Base-by-base conservation (phyloP, 257 asterid genomes). In the Anisodus tanguticus region DNA sequence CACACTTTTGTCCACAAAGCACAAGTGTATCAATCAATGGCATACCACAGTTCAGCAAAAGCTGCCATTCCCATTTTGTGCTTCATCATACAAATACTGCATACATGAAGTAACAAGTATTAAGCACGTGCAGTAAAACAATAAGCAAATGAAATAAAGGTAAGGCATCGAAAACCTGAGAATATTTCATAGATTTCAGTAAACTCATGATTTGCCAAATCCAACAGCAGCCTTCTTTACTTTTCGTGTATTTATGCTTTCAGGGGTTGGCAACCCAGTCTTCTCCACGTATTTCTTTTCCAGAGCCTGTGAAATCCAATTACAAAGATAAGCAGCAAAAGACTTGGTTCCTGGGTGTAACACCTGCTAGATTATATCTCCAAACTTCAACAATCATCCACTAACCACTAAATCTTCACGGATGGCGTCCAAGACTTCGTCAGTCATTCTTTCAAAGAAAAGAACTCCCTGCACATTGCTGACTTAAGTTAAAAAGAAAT, bases 181-280 rank as follows among this genome's bases (percentile, higher is more conserved):
- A 57, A 1, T 4, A 47, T 72, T 9, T 76, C 39, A 60, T n/a
- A 15, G 43, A 55, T 63, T 3, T 15, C 41, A 54, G 37, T 43
- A n/a, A 41, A 10, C 76, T 93, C 90, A 90, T 53, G 94, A 88
- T 87, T 89, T 93, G 74, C 99, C 99, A 64, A 97, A 97, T 70
- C 98, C 99, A 81, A 87, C 89, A 35, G 97, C 94, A 79, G 89
- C 90, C 83, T 90, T 92, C 88, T 86, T 93, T 79, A 84, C 88
- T 83, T 85, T 85, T 55, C 91, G 91, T 17, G 86, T 80, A 54
- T 87, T 93, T 83, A 93, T 89, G 84, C 85, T 92, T 88, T 93
- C 99, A 9, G 99, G 99, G 90, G 97, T 93, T n/a, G 89, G 90
- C 87, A 88, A 72, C 84, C 98, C 98, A 62, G 97, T 97, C 83